Evolutionary conservation across 768 basidiomycete genomes (phyloP).

Genomic region (Leccinellum albellum): DNA sequence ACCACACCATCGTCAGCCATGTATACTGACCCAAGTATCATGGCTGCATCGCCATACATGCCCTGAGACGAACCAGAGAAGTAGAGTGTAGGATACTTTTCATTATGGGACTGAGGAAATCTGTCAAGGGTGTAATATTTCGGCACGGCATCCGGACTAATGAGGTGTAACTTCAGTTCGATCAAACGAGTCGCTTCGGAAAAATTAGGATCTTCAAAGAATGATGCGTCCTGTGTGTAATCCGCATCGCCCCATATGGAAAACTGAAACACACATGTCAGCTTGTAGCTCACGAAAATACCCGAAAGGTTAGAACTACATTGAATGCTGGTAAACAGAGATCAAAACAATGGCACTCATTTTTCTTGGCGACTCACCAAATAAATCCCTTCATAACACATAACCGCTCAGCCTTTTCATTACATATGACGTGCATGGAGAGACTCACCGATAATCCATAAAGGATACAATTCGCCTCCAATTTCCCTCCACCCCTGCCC

Average conservation of each 20-base stretch:
- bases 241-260: slow-evolving; percentile 21
- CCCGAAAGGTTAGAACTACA: slow-evolving; percentile 28
- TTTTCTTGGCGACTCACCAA: slow-evolving; percentile 13
- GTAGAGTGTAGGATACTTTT: slow-evolving; percentile 41
- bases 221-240: slow-evolving; percentile 25
- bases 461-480: slow-evolving; percentile 75
- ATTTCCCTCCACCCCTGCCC: slow-evolving; percentile 74
- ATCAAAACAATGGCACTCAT: not conserved
- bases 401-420: slow-evolving; percentile 14
- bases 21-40: slow-evolving; percentile 47
- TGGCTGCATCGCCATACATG: slow-evolving; percentile 40
- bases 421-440: slow-evolving; percentile 27
- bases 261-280: slow-evolving; percentile 9
- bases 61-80: slow-evolving; percentile 46
- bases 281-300: not conserved
- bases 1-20: slow-evolving; percentile 45
- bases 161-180: slow-evolving; percentile 50
- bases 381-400: slow-evolving; percentile 19
- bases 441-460: slow-evolving; percentile 67
- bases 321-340: slow-evolving; percentile 42
- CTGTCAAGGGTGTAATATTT: slow-evolving; percentile 16
- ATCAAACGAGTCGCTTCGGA: slow-evolving; percentile 65
- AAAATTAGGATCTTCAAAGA: slow-evolving; percentile 53
- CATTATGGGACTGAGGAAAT: slow-evolving; percentile 21
- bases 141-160: slow-evolving; percentile 29